Percentiles rank a stretch among this genome's conserved stretches.
Conservation (phyloP, 2,329 filamentous ascomycete species). For the Colletotrichum eremochloae region DNA sequence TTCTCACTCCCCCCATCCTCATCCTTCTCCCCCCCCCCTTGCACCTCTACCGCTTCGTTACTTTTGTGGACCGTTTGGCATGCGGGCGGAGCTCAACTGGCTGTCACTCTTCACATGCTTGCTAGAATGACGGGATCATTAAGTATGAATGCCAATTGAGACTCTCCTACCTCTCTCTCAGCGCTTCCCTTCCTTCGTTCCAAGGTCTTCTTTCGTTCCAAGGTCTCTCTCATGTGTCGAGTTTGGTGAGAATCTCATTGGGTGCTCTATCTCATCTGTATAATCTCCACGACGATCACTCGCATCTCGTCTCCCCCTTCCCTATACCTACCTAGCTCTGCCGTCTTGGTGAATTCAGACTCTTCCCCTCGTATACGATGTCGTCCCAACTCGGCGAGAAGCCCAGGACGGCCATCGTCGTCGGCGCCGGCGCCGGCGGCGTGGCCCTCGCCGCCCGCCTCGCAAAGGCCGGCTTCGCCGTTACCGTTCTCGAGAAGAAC, state of each 20-base stretch:
- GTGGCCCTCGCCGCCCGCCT: slow-evolving; percentile 79
- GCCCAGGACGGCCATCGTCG: slow-evolving; percentile 48
- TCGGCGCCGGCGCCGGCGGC: slow-evolving; percentile 75
- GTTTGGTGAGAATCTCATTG: slow-evolving; percentile 10
- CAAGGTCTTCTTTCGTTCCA: not conserved
- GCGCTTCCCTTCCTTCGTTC: not conserved
- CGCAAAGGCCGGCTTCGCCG: slow-evolving; percentile 76
- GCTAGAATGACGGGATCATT: slow-evolving; percentile 18
- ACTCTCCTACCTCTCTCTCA: not conserved
- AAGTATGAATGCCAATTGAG: slow-evolving; percentile 36
- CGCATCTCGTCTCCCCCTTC: no score
- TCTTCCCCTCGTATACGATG: slow-evolving; percentile 5
- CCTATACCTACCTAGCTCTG: no score
- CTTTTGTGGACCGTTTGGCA: slow-evolving; percentile 34
- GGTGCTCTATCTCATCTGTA: not conserved
- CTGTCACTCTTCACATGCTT: slow-evolving; percentile 33
- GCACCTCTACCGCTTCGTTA: slow-evolving; percentile 22
- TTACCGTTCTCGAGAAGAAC: slow-evolving; percentile 87
- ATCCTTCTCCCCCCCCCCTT: not conserved
- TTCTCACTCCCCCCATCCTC: slow-evolving; percentile 8
- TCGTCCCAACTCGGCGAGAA: slow-evolving; percentile 46
- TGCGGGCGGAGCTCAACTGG: slow-evolving; percentile 17
- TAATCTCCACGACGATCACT: not conserved
- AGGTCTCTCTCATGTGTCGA: not conserved
- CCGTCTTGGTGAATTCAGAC: not conserved